Evolutionary conservation across 2,329 filamentous ascomycete species (phyloP), one percentile per base, ranked within the genome.

Genomic region (Pseudocercospora fijiensis): DNA sequence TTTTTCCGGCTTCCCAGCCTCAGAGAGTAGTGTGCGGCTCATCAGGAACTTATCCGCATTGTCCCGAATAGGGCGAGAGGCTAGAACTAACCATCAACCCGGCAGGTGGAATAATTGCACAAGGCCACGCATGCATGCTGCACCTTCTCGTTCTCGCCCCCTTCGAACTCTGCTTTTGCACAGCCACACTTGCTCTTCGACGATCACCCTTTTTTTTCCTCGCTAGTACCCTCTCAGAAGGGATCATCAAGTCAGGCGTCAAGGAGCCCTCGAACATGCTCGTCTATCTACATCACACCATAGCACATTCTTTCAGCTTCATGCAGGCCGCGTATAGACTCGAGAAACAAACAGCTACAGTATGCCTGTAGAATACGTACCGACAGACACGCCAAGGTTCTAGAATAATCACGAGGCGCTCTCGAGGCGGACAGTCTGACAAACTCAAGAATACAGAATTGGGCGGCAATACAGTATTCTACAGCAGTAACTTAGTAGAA

Each of bases 221-320:
- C 49, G 4, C 16, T 26, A 6, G 24, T 49, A 13, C 33, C 45
- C 13, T 55, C 27, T 28, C 7, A 47, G 28, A n/a, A 28, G 22
- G 43, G 61, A 63, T 63, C 61, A 45, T 63, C 61, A 59, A 52
- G 55, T 59, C 56, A 62, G 60, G 60, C 55, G 60, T 62, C 60
- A 58, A 26, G 45, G 11, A 55, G 55, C 27, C 43, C 56, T 49
- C 24, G 37, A 52, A 49, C 60, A 51, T 28, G 51, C 27, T 28
- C 49, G 27, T 53, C 37, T 18, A 43, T 26, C 47, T 16, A 27
- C 22, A 51, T 22, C 47, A 24, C 26, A 18, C 22, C 47, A 51
- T 24, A 8, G 18, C 22, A 26, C 22, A 51, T 20, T 28, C 41
- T 58, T 49, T 11, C 57, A 45, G 61, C 61, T 64, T 57, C 20